phyloP scores from a whole-genome alignment of 1,284 basidiomycete genomes.

The Ganoderma leucocontextum region DNA sequence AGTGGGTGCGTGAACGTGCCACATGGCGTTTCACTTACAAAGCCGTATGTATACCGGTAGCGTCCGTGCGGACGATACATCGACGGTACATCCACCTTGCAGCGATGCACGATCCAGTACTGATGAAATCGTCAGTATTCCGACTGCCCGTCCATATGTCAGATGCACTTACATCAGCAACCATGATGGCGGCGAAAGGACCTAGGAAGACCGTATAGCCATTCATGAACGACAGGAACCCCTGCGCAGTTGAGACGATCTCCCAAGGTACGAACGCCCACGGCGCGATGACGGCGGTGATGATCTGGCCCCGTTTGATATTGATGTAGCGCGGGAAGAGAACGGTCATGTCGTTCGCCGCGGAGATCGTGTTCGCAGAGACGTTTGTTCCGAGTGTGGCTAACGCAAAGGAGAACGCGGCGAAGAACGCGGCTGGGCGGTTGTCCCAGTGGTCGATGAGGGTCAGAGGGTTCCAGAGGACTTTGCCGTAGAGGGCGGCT shows the following conservation, averaged over 20 bases:
- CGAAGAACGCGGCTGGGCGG: constrained; percentile 82
- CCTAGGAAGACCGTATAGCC: constrained; percentile 80
- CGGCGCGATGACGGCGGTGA: constrained; percentile 77
- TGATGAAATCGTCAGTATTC: constrained; percentile 32
- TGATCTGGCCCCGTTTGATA: constrained; percentile 78
- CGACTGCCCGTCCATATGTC: background rate
- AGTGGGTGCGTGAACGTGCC: background rate
- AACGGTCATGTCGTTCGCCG: constrained; percentile 81
- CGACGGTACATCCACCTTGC: constrained; percentile 72
- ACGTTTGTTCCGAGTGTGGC: constrained; percentile 81
- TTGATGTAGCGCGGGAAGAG: constrained; percentile 76
- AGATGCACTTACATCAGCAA: constrained; percentile 61
- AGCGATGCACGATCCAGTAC: constrained; percentile 73
- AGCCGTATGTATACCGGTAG: constrained; percentile 70
- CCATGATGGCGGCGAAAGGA: constrained; percentile 78
- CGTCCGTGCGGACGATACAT: constrained; percentile 75
- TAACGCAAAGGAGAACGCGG: constrained; percentile 70
- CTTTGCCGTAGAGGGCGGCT: constrained; percentile 61
- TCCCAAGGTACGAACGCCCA: constrained; percentile 67
- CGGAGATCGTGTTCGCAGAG: constrained; percentile 78
- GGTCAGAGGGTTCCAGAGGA: constrained; percentile 57
- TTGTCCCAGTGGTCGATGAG: constrained; percentile 78
- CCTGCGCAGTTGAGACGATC: constrained; percentile 57
- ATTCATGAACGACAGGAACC: constrained; percentile 66
- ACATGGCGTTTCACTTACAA: constrained; percentile 51